Conservation (phyloP, 2,329 filamentous ascomycete genomes). For the Aureobasidium melanogenum region DNA sequence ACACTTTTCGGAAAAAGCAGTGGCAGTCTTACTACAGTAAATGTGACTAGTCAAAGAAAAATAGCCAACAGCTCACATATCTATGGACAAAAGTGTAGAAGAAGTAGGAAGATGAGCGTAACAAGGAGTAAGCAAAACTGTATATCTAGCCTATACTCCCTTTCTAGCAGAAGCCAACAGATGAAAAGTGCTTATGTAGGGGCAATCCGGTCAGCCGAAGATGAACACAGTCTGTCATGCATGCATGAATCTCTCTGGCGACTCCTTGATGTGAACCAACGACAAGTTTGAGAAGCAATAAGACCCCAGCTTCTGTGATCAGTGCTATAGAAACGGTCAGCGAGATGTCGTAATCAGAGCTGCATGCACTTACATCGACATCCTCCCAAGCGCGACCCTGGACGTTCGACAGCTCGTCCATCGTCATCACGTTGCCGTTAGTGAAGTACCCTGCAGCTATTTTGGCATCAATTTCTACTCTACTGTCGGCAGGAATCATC, state of each 20-base stretch:
- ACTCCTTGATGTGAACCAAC: not conserved
- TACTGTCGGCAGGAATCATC: conserved; percentile 85
- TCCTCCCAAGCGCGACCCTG: conserved; percentile 89
- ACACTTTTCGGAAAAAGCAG: not conserved
- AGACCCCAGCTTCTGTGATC: not conserved
- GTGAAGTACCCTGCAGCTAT: conserved; percentile 88
- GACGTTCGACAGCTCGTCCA: conserved; percentile 75
- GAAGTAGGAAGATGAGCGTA: not conserved
- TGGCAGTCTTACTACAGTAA: too few species aligned
- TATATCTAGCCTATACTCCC: not conserved
- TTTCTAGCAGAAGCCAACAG: not conserved
- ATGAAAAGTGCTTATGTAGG: not conserved
- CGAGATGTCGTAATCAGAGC: not conserved
- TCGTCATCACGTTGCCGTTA: conserved; percentile 78
- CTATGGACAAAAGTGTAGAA: not conserved
- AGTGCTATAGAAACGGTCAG: conserved; percentile 1
- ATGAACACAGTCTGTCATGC: not conserved
- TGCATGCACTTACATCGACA: conserved; percentile 31
- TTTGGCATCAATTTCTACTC: conserved; percentile 98
- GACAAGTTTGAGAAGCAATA: not conserved
- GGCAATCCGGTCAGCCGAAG: not conserved
- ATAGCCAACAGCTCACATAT: not conserved
- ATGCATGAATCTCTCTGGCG: not conserved
- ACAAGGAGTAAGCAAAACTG: not conserved
- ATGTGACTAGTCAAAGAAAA: not conserved